A percentile compares a stretch with the other conserved stretches of the same genome.
phyloP scores from a whole-genome alignment of 2,329 filamentous ascomycete genomes.

The Botrytis medusae region DNA sequence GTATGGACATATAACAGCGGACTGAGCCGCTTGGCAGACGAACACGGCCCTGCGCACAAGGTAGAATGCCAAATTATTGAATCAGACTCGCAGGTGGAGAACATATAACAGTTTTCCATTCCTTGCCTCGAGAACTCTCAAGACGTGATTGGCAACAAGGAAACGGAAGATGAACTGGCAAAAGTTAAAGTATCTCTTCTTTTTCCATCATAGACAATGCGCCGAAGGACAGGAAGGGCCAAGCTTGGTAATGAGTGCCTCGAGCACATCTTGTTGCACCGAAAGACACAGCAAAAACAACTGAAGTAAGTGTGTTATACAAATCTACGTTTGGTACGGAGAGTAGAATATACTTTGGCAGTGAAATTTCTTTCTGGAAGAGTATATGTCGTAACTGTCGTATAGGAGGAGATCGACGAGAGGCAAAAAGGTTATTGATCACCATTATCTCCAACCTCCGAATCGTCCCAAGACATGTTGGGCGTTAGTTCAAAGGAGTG shows the following conservation, averaged over 20 bases:
- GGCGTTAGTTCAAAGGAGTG: conserved; percentile 4
- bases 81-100: not conserved
- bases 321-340: not conserved
- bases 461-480: conserved; percentile 4
- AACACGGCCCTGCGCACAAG: not conserved
- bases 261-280: not conserved
- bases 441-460: not conserved
- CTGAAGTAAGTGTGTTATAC: not conserved
- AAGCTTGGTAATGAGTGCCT: not conserved
- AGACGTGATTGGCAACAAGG: not conserved
- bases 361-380: not conserved
- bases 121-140: not conserved
- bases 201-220: not conserved
- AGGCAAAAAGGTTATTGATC: not conserved
- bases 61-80: not conserved
- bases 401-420: conserved; percentile 5
- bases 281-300: not conserved
- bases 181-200: not conserved
- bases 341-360: not conserved
- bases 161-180: not conserved
- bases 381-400: not conserved
- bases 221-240: not conserved
- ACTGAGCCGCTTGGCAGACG: conserved; percentile 1
- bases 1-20: not conserved
- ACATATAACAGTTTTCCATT: not conserved